Conservation (phyloP, 2,329 filamentous ascomycete species). For the Pestalotiopsis sp. region DNA sequence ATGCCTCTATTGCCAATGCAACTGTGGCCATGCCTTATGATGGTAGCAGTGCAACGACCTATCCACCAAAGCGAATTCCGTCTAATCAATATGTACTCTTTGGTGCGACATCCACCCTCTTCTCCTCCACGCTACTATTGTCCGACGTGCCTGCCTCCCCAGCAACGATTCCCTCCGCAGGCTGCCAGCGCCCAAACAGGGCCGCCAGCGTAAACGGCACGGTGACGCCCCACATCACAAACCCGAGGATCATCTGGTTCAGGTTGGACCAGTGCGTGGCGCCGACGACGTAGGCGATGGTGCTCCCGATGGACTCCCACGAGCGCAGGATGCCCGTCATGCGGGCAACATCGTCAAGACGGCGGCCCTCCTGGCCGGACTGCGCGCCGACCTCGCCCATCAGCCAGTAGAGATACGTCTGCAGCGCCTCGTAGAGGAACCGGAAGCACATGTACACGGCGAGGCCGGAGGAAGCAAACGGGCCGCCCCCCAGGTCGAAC, state of each 20-base stretch:
- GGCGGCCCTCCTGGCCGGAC: background rate
- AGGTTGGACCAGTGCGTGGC: constrained; percentile 5
- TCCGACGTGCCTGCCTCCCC: background rate
- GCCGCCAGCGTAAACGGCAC: background rate
- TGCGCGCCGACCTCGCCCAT: background rate
- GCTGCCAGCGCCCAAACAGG: background rate
- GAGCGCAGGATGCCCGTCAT: constrained; percentile 5
- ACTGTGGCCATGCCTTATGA: too few species aligned
- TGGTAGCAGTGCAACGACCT: too few species aligned
- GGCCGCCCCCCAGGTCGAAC: background rate
- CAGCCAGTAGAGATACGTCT: constrained; percentile 5
- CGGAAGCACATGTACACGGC: constrained; percentile 7
- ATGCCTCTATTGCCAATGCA: too few species aligned
- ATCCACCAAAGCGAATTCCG: background rate
- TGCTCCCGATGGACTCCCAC: constrained; percentile 5
- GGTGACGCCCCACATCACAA: constrained; percentile 2
- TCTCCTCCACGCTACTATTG: background rate
- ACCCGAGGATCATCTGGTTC: constrained; percentile 8
- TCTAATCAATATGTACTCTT: background rate
- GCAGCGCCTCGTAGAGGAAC: constrained; percentile 5
- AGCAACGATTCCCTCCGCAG: background rate
- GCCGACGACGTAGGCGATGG: background rate
- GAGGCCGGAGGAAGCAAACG: background rate
- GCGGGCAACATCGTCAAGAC: background rate
- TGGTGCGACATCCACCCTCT: background rate